Conservation (phyloP, 2,329 filamentous ascomycete genomes). For the Talaromyces piceae region DNA sequence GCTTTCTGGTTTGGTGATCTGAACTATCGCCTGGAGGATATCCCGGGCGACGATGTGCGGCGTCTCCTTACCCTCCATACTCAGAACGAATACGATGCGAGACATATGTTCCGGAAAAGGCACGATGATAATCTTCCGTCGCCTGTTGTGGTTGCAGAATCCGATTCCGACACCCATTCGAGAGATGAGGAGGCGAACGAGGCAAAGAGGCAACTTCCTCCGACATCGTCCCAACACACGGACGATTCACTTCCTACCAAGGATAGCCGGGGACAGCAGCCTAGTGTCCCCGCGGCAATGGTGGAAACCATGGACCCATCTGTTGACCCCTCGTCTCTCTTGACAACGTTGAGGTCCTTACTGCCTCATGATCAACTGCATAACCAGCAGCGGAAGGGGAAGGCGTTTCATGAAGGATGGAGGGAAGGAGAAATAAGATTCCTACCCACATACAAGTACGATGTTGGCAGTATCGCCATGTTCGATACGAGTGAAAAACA, state of each 20-base stretch:
- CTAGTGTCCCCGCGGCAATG: conserved; percentile 12
- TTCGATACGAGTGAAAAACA: conserved; percentile 96
- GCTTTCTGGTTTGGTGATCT: conserved; percentile 95
- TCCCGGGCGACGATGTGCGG: conserved; percentile 85
- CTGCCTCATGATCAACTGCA: conserved; percentile 83
- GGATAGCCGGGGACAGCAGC: neutral
- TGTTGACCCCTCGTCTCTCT: conserved; percentile 75
- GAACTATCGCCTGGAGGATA: conserved; percentile 83
- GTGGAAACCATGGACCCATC: conserved; percentile 59
- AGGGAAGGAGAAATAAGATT: conserved; percentile 81
- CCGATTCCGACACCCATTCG: conserved; percentile 2
- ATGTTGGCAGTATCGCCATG: conserved; percentile 81
- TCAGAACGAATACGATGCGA: conserved; percentile 64
- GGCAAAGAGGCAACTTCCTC: conserved; percentile 4
- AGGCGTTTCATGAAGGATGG: conserved; percentile 87
- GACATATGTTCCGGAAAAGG: conserved; percentile 28
- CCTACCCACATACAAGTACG: conserved; percentile 94
- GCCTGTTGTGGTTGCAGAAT: conserved; percentile 8
- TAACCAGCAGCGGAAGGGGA: conserved; percentile 64
- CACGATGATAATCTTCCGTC: conserved; percentile 19
- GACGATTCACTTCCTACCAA: neutral
- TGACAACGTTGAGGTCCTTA: conserved; percentile 79
- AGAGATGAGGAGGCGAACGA: conserved; percentile 11
- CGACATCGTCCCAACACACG: conserved; percentile 4
- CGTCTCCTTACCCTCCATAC: conserved; percentile 76